These are phyloP conservation scores for Coccomyxa subellipsoidea DNA, from an alignment of 163 green algal species.

Conservation along the genomic window DNA sequence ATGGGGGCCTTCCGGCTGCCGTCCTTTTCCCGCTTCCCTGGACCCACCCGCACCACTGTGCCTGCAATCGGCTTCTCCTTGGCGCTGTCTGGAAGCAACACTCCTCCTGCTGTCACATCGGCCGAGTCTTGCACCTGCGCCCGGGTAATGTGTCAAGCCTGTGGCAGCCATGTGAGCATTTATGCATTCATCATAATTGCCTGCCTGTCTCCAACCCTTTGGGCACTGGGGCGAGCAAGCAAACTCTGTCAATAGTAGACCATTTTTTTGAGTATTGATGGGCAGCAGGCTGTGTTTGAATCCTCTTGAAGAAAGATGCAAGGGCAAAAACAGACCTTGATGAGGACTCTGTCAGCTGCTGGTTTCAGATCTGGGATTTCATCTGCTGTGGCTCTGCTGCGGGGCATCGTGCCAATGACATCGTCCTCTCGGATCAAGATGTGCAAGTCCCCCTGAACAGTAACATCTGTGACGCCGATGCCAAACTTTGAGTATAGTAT, in stretches of 20 bases:
- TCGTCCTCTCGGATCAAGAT: slow-evolving; percentile 88
- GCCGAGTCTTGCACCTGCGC: slow-evolving; percentile 71
- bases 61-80: slow-evolving; percentile 87
- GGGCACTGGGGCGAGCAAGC: too few species aligned
- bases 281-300: too few species aligned
- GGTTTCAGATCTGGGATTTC: slow-evolving; percentile 86
- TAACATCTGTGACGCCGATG: slow-evolving; percentile 85
- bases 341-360: slow-evolving; percentile 81
- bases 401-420: slow-evolving; percentile 83
- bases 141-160: not conserved
- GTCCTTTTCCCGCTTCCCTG: slow-evolving; percentile 69
- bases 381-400: slow-evolving; percentile 65
- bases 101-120: slow-evolving; percentile 79
- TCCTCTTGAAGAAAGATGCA: too few species aligned
- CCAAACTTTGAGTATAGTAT: slow-evolving; percentile 95
- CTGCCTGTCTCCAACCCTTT: too few species aligned
- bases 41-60: slow-evolving; percentile 73
- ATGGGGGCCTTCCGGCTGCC: slow-evolving; percentile 41
- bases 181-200: not conserved
- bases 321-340: slow-evolving; percentile 48
- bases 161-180: not conserved
- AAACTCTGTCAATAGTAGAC: too few species aligned
- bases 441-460: slow-evolving; percentile 63
- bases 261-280: too few species aligned
- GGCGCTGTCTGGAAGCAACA: slow-evolving; percentile 86